A percentile compares a stretch with the other conserved stretches of the same genome.
phyloP scores from a whole-genome alignment of 192 early-diverging fungal species.

The Chytriomyces sp. region DNA sequence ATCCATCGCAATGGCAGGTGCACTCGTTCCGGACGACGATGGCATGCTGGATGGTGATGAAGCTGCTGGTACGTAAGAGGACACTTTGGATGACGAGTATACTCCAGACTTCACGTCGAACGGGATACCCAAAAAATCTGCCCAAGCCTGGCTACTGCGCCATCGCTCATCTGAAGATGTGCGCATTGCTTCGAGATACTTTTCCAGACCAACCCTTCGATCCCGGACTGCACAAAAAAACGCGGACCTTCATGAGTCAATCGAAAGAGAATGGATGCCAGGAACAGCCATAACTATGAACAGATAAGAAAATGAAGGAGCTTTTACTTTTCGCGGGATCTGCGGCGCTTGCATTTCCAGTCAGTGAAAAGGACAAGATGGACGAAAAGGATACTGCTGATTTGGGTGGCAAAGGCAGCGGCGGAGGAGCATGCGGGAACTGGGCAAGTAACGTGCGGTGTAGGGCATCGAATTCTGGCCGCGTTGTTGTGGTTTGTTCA shows the following conservation, averaged over 20 bases:
- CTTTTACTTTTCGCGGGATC: slow-evolving; percentile 51
- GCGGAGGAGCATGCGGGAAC: slow-evolving; percentile 70
- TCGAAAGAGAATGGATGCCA: too few species aligned
- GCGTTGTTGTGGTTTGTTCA: slow-evolving; percentile 24
- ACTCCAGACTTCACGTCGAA: slow-evolving; percentile 35
- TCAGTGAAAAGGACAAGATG: background rate
- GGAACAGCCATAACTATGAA: background rate
- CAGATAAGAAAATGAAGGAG: background rate
- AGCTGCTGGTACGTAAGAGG: background rate
- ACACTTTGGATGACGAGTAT: background rate
- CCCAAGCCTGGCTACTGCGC: slow-evolving; percentile 73
- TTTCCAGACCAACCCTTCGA: slow-evolving; percentile 76
- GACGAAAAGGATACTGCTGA: slow-evolving; percentile 58
- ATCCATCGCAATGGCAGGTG: background rate
- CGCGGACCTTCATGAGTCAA: background rate
- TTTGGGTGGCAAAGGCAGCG: slow-evolving; percentile 74
- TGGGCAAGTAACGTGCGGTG: slow-evolving; percentile 64
- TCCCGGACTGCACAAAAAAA: slow-evolving; percentile 58
- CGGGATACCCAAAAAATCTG: slow-evolving; percentile 75
- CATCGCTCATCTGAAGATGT: slow-evolving; percentile 75
- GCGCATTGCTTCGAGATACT: slow-evolving; percentile 77
- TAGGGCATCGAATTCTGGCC: slow-evolving; percentile 78
- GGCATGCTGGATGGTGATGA: background rate
- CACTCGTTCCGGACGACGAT: too few species aligned
- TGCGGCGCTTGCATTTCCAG: slow-evolving; percentile 51